A percentile compares a stretch with the other conserved stretches of the same genome.
These are phyloP conservation scores for Nigrospora osmanthi DNA, from an alignment of 2,329 filamentous ascomycete genomes.

Conservation along the genomic window DNA sequence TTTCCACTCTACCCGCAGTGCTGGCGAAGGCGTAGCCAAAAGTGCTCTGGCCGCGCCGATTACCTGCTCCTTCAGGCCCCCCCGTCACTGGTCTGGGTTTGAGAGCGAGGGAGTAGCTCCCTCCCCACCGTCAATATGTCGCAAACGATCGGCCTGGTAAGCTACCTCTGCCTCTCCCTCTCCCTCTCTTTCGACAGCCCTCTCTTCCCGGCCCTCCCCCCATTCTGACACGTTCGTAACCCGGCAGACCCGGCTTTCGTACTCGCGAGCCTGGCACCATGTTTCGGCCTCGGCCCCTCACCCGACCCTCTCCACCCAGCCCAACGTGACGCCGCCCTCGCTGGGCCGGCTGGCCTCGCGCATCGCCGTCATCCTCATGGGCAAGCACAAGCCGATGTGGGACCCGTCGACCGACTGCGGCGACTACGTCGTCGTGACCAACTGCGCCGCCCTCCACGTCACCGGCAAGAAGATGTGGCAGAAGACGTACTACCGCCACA, in stretches of 20 bases:
- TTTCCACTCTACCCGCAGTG: too few relatives aligned
- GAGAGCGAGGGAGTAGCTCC: conserved; percentile 8
- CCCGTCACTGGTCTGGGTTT: background rate
- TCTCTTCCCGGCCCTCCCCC: background rate
- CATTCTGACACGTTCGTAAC: background rate
- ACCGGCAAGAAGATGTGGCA: conserved; percentile 90
- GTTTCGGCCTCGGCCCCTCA: conserved; percentile 64
- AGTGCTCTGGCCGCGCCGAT: too few relatives aligned
- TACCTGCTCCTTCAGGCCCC: too few relatives aligned
- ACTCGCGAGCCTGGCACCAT: conserved; percentile 92
- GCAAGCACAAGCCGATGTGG: conserved; percentile 98
- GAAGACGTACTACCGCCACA: conserved; percentile 95
- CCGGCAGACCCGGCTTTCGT: conserved; percentile 82
- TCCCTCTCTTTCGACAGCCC: too few relatives aligned
- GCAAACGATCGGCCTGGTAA: conserved; percentile 69
- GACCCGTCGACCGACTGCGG: conserved; percentile 97
- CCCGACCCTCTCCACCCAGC: conserved; percentile 50
- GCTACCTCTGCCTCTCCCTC: conserved; percentile 14
- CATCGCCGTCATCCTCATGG: conserved; percentile 86
- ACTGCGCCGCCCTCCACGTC: conserved; percentile 77
- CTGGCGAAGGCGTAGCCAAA: too few relatives aligned
- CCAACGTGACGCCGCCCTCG: conserved; percentile 59
- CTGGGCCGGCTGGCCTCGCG: conserved; percentile 83
- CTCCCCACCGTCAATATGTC: conserved; percentile 52
- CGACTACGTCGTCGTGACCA: conserved; percentile 93